Percentiles rank a stretch among this genome's conserved stretches.
These are phyloP conservation scores for Albizia julibrissin DNA, from an alignment of 306 rosid genomes.

Conservation along the genomic window DNA sequence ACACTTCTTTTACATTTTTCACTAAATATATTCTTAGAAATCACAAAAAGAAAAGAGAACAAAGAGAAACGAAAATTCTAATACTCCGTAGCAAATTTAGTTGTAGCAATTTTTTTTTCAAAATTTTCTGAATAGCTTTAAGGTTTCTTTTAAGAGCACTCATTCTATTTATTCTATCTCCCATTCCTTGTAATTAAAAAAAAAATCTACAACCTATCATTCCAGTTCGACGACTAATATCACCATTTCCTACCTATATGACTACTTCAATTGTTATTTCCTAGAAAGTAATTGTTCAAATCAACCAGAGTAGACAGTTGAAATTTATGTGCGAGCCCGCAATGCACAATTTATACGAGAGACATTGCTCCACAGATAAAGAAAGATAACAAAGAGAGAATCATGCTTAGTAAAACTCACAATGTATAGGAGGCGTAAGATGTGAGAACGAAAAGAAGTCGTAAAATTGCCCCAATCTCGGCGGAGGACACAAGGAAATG, in stretches of 20 bases:
- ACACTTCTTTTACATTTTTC: not conserved
- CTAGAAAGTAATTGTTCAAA: not conserved
- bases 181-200: not conserved
- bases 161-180: not conserved
- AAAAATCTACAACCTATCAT: not conserved
- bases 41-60: not conserved
- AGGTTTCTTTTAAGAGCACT: not conserved
- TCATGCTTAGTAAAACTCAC: conserved; percentile 43
- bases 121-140: not conserved
- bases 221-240: not conserved
- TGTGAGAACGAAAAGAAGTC: conserved; percentile 88
- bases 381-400: not conserved
- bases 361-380: not conserved
- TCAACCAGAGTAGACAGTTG: not conserved
- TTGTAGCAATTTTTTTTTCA: not conserved
- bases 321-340: not conserved
- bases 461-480: conserved; percentile 83
- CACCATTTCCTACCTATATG: not conserved
- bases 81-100: not conserved
- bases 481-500: conserved; percentile 81
- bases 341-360: not conserved
- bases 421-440: conserved; percentile 85
- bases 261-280: not conserved
- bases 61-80: not conserved
- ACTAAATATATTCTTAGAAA: not conserved